These are phyloP conservation scores for Exophiala phaeomuriformis DNA, from an alignment of 2,329 filamentous ascomycete species.

Conservation along the genomic window DNA sequence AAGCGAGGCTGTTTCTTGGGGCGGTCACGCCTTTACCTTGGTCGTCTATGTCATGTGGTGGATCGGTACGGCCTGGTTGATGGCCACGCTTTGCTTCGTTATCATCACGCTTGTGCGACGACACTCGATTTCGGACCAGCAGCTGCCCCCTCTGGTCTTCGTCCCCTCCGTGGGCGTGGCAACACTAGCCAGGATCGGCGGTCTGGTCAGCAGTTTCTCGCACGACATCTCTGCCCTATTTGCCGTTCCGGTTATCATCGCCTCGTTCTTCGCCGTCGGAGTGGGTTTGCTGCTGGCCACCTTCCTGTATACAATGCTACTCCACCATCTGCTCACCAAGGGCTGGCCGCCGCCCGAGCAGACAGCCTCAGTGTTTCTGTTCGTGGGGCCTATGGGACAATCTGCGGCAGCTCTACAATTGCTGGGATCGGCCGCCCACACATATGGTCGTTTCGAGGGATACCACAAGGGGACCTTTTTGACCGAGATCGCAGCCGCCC, in stretches of 20 bases:
- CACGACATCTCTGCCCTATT: conserved; percentile 29
- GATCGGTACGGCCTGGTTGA: conserved; percentile 29
- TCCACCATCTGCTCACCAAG: conserved; percentile 19
- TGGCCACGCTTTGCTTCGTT: conserved; percentile 30
- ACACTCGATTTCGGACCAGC: conserved; percentile 34
- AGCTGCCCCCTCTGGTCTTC: conserved; percentile 34
- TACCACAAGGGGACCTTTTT: conserved; percentile 34
- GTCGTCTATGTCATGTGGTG: conserved; percentile 38
- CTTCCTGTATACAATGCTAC: conserved; percentile 31
- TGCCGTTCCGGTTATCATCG: conserved; percentile 35
- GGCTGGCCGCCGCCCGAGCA: conserved; percentile 26
- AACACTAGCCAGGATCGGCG: conserved; percentile 20
- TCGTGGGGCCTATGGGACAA: conserved; percentile 37
- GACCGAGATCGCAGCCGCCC: conserved; percentile 30
- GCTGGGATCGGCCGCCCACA: conserved; percentile 32
- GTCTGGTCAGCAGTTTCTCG: conserved; percentile 7
- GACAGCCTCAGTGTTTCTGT: conserved; percentile 33
- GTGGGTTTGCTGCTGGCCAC: conserved; percentile 32
- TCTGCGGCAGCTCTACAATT: conserved; percentile 32
- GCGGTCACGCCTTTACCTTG: conserved; percentile 28
- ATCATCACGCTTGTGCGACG: conserved; percentile 31
- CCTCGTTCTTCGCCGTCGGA: conserved; percentile 36
- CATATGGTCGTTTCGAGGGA: conserved; percentile 29
- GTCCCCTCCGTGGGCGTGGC: conserved; percentile 22
- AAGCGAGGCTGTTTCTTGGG: conserved; percentile 43